Evolutionary conservation across 2,329 filamentous ascomycete species (phyloP).

Genomic region (Whalleya microplaca): DNA sequence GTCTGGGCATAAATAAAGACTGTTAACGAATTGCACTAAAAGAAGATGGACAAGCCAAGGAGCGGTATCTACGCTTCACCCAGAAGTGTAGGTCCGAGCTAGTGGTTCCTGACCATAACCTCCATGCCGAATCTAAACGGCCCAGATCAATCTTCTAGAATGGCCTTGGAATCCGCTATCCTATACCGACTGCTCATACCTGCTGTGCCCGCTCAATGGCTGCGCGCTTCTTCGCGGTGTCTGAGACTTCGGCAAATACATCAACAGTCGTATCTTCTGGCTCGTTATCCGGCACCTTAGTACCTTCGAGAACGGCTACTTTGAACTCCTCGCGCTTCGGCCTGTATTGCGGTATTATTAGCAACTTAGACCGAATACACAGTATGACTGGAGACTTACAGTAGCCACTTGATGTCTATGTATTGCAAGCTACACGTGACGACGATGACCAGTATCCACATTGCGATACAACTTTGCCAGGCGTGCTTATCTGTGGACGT

Average conservation of each 20-base stretch:
- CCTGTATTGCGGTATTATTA: slow-evolving; percentile 5
- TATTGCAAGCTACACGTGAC: slow-evolving; percentile 49
- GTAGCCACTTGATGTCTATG: slow-evolving; percentile 48
- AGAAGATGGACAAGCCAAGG: too few relatives aligned
- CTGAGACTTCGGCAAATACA: not conserved
- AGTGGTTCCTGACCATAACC: too few relatives aligned
- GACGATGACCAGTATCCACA: slow-evolving; percentile 48
- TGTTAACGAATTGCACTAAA: too few relatives aligned
- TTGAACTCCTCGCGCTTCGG: slow-evolving; percentile 21
- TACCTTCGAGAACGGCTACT: slow-evolving; percentile 12
- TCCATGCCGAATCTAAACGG: too few relatives aligned
- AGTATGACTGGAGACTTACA: slow-evolving; percentile 23
- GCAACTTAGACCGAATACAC: not conserved
- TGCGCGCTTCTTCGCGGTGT: not conserved
- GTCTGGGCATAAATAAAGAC: too few relatives aligned
- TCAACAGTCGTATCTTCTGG: not conserved
- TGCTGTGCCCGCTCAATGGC: not conserved
- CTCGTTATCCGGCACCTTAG: slow-evolving; percentile 1
- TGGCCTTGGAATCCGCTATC: too few relatives aligned
- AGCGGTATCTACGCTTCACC: too few relatives aligned
- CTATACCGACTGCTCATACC: not conserved
- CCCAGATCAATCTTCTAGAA: too few relatives aligned
- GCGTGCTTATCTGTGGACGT: slow-evolving; percentile 45
- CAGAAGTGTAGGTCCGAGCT: too few relatives aligned
- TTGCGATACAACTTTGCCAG: slow-evolving; percentile 51